Evolutionary conservation across 23 red algal species (phyloP).

Genomic region (Gracilariopsis chorda): DNA sequence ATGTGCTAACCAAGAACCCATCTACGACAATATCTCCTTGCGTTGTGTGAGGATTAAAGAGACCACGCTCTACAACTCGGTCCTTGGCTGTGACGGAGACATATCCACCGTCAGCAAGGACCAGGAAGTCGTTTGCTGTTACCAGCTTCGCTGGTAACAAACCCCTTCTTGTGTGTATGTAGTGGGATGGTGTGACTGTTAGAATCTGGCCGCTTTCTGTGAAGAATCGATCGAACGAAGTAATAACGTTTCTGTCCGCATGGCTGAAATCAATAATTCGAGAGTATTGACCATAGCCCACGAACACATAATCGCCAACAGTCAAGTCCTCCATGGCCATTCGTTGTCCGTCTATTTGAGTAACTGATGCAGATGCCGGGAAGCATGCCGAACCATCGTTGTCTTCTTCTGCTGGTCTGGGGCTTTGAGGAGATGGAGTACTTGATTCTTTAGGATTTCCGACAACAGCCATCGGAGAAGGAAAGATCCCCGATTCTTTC

Average conservation of each 20-base stretch:
- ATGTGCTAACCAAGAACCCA: constrained; percentile 12
- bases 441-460: not conserved
- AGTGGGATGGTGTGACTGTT: constrained; percentile 27
- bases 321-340: constrained; percentile 19
- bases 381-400: constrained; percentile 32
- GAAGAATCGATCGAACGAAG: constrained; percentile 6
- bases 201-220: not conserved
- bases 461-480: not conserved
- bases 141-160: constrained; percentile 9
- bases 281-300: constrained; percentile 26
- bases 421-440: not conserved
- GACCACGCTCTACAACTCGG: not conserved
- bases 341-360: not conserved
- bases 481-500: not conserved
- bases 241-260: not conserved
- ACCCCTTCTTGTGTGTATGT: not conserved
- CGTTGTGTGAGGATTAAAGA: constrained; percentile 63
- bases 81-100: not conserved
- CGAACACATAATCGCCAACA: constrained; percentile 16
- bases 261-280: constrained; percentile 47
- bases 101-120: not conserved
- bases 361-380: constrained; percentile 4
- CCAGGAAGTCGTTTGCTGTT: not conserved
- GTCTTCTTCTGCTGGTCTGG: not conserved
- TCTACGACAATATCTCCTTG: constrained; percentile 61